Evolutionary conservation across 202 grass and related monocot species (phyloP).

Genomic region (Carex sylvatica): DNA sequence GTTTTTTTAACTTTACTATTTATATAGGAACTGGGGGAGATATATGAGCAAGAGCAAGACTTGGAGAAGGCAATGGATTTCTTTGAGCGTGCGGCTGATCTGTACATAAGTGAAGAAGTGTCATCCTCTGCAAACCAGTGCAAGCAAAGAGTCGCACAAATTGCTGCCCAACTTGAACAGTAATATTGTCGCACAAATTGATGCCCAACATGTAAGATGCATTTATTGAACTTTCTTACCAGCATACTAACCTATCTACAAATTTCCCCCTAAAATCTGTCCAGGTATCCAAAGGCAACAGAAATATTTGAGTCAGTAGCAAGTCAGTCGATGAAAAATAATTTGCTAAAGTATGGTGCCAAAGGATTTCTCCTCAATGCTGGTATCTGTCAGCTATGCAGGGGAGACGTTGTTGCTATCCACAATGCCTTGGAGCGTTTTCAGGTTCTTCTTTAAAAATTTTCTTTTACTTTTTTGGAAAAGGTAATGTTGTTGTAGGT

Average conservation of each 20-base stretch:
- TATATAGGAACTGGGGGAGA: slow-evolving; percentile 77
- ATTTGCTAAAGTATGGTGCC: slow-evolving; percentile 84
- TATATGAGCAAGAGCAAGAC: slow-evolving; percentile 86
- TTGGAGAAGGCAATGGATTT: slow-evolving; percentile 68
- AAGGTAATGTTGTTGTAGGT: background rate
- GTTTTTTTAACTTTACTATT: slow-evolving; percentile 14
- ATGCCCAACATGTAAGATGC: background rate
- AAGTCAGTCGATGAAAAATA: slow-evolving; percentile 67
- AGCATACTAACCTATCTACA: background rate
- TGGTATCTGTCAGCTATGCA: slow-evolving; percentile 85
- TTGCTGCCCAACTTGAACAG: slow-evolving; percentile 91
- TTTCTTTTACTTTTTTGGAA: background rate
- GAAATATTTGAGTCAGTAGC: slow-evolving; percentile 82
- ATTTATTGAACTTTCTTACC: background rate
- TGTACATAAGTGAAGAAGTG: slow-evolving; percentile 75
- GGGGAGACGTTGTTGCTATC: slow-evolving; percentile 81
- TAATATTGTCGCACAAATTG: slow-evolving; percentile 30
- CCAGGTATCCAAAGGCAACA: slow-evolving; percentile 82
- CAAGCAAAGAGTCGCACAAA: slow-evolving; percentile 88
- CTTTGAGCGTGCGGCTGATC: slow-evolving; percentile 77
- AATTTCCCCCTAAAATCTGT: background rate
- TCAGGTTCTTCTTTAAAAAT: slow-evolving; percentile 50
- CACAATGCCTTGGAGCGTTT: slow-evolving; percentile 77
- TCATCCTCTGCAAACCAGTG: slow-evolving; percentile 76
- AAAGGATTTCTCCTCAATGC: slow-evolving; percentile 90